Evolutionary conservation across 208 protist genomes (phyloP).

Genomic region (Crithidia expoeki): DNA sequence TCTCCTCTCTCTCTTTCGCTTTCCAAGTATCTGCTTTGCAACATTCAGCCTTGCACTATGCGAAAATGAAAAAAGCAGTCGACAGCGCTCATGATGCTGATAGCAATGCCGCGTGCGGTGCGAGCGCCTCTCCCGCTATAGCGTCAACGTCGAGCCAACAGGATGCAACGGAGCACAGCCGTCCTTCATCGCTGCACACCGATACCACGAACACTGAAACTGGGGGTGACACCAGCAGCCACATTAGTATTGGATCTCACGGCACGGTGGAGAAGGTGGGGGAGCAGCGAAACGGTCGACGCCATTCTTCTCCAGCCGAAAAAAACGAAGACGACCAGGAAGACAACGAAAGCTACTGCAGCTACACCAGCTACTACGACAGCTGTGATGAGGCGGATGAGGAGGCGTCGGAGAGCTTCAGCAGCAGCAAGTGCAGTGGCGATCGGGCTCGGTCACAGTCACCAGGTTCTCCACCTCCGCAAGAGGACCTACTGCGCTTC

Average conservation of each 20-base stretch:
- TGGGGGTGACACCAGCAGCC: neutral
- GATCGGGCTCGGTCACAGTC: neutral
- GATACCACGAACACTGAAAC: neutral
- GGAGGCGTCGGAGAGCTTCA: slow-evolving; percentile 26
- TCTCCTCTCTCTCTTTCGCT: neutral
- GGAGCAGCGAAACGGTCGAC: neutral
- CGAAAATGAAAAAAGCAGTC: neutral
- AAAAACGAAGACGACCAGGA: neutral
- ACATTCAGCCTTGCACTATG: neutral
- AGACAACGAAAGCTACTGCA: slow-evolving; percentile 26
- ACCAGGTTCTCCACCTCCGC: slow-evolving; percentile 7
- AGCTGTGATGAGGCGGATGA: slow-evolving; percentile 35
- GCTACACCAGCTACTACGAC: slow-evolving; percentile 29
- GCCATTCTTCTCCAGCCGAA: neutral
- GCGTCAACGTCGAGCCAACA: neutral
- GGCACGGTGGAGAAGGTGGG: slow-evolving; percentile 25
- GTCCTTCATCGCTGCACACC: neutral
- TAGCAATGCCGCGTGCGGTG: neutral
- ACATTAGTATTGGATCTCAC: slow-evolving; percentile 8
- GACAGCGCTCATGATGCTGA: neutral
- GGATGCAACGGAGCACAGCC: neutral
- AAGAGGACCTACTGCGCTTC: slow-evolving; percentile 65
- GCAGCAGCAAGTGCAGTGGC: slow-evolving; percentile 17
- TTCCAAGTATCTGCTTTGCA: too few relatives aligned
- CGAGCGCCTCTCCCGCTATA: neutral